Evolutionary conservation across 2,329 filamentous ascomycete genomes (phyloP), one percentile per base, ranked within the genome.

Genomic region (Fusarium sp.): DNA sequence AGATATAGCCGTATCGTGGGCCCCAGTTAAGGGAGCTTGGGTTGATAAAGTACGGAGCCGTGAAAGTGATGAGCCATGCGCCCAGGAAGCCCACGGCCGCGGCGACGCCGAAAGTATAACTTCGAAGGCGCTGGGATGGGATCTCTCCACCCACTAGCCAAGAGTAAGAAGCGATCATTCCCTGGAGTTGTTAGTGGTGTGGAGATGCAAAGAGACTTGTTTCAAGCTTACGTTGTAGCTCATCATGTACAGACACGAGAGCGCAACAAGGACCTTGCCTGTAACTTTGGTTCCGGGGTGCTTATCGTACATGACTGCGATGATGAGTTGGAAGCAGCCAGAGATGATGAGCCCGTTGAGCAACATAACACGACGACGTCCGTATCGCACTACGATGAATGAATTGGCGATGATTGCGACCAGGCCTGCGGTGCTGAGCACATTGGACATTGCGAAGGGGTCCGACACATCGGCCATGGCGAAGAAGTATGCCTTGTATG

Each of bases 401-500:
- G 60, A 58, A n/a, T 74, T 74, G 12, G 62, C 28, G 11, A 74
- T 74, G 3, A 65, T 74, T 1, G 71, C 69, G 2, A 72, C 54
- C n/a, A 74, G 43, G 0, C 64, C 71, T 10, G 70, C 69, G 9
- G 60, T 74, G n/a, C 71, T 74, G 1, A 74, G 64, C 10, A 74
- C 72, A 3, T 73, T 74, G 10, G 61, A 71, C 71, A 74, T 74
- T 0, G 72, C 72, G 15, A 74, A 74, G 0, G 72, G 72, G 44
- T 66, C 68, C 7, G 71, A 54, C 0, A 74, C 69, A 12, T 73
- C 39, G 0, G 72, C 72, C 71, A 74, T 74, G 1, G 71, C 66
- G 3, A 74, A 74, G 43, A 74, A 74, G 12, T 74, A 74, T 2
- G 72, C 72, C 11, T 74, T 74, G 11, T 74, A 74, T 2, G 71